phyloP scores from a whole-genome alignment of 192 early-diverging fungal genomes.

The Funneliformis mosseae region DNA sequence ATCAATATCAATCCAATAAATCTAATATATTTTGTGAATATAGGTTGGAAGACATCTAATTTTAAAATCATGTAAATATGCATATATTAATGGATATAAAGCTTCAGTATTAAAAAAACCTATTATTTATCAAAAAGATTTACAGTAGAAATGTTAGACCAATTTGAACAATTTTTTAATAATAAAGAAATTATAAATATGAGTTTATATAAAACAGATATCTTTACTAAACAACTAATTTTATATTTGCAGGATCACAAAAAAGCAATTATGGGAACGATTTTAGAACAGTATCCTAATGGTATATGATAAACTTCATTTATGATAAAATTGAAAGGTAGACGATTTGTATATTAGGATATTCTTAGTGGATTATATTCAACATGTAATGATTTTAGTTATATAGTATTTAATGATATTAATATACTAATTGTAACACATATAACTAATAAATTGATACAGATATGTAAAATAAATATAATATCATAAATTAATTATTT shows the following conservation, averaged over 20 bases:
- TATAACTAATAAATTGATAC: too few species aligned
- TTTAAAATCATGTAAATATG: neutral
- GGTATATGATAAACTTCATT: too few species aligned
- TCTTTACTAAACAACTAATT: neutral
- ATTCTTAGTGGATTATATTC: too few species aligned
- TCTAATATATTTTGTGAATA: neutral
- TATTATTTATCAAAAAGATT: neutral
- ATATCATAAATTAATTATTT: too few species aligned
- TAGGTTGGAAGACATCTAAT: neutral
- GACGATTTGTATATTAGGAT: too few species aligned
- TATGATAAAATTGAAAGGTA: too few species aligned
- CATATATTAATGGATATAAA: neutral
- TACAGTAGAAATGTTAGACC: neutral
- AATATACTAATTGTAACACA: too few species aligned
- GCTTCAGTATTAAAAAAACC: neutral
- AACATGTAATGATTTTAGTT: too few species aligned
- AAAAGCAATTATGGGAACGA: too few species aligned
- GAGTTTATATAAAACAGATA: constrained; percentile 9
- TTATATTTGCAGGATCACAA: neutral
- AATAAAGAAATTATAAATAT: neutral
- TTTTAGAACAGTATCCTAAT: too few species aligned
- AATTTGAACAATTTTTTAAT: neutral
- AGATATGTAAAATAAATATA: too few species aligned
- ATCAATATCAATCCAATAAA: neutral
- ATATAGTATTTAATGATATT: too few species aligned